Base-by-base conservation (phyloP, 768 basidiomycete genomes). In the Psilocybe cyanescens region DNA sequence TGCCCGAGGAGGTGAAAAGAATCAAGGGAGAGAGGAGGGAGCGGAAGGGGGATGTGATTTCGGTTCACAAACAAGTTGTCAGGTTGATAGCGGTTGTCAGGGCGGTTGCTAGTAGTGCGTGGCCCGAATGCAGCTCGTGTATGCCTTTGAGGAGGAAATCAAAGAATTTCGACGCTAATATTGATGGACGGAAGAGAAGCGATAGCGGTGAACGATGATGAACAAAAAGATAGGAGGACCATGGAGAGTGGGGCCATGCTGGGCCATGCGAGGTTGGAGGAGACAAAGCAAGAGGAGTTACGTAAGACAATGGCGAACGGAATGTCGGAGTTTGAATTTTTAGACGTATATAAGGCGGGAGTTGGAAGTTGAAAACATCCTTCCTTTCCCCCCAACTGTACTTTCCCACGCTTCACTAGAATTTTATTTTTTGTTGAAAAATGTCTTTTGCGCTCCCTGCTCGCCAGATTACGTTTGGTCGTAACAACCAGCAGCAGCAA, bases 401-500 rank as follows among this genome's bases (percentile, higher is more conserved):
- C 68, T 70, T 81, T 83, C 80, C 76, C 81, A 80, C 78, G 79
- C 74, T 67, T 65, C 44, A 55, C 63, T 63, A 64, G 69, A 72
- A 71, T 70, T 73, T 74, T 71, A 48, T 73, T 69, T 67, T 62
- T 63, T 24, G 24, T 59, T 55, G 41, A 57, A 60, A 55, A 51
- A 84, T 83, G 81, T 82, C 81, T 67, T 89, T 88, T 70, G 86
- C 88, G 35, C 81, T 92, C 57, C 90, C 90, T 64, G 85, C 91
- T 62, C 90, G 91, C 68, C 91, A 89, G 68, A 84, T 92, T 66
- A 91, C 86, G 56, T 91, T 92, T 70, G 89, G 87, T 58, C 85
- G 91, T 60, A 77, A 89, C 54, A 86, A 83, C 64, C 81, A 82
- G 54, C 79, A 82, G 65, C 82, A 83, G 70, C 24, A 24, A 24